These are phyloP conservation scores for Botrytis byssoidea DNA, from an alignment of 2,329 filamentous ascomycete genomes.

Conservation along the genomic window DNA sequence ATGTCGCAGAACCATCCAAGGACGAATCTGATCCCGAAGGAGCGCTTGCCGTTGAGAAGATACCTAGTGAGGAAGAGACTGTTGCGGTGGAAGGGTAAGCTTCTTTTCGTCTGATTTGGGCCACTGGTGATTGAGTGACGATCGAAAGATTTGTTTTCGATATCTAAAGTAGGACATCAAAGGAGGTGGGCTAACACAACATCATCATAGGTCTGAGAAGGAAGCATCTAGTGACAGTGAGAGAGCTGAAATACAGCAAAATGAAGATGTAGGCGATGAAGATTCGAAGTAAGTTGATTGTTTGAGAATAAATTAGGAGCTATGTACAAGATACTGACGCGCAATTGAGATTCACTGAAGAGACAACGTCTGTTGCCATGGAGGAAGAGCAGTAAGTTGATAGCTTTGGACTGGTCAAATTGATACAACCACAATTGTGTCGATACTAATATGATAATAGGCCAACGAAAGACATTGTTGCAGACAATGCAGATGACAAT, in stretches of 20 bases:
- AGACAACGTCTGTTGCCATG: not conserved
- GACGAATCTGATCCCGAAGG: not conserved
- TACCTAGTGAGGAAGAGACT: constrained; percentile 7
- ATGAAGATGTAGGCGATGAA: not conserved
- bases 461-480: not conserved
- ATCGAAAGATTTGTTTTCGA: not conserved
- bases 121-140: not conserved
- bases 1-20: not conserved
- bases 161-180: not conserved
- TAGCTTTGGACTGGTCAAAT: not conserved
- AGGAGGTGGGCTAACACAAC: not conserved
- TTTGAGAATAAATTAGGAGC: not conserved
- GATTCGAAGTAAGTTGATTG: not conserved
- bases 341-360: not conserved
- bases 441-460: not conserved
- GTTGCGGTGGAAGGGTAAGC: not conserved
- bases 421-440: rapidly evolving
- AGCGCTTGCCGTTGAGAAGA: not conserved
- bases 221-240: not conserved
- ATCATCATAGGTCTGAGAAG: not conserved
- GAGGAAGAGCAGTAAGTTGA: not conserved
- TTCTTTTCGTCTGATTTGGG: not conserved
- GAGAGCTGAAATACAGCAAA: not conserved
- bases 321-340: not conserved
- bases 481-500: not conserved